phyloP scores from a whole-genome alignment of 441 rosid species.

The Populus hybrid region DNA sequence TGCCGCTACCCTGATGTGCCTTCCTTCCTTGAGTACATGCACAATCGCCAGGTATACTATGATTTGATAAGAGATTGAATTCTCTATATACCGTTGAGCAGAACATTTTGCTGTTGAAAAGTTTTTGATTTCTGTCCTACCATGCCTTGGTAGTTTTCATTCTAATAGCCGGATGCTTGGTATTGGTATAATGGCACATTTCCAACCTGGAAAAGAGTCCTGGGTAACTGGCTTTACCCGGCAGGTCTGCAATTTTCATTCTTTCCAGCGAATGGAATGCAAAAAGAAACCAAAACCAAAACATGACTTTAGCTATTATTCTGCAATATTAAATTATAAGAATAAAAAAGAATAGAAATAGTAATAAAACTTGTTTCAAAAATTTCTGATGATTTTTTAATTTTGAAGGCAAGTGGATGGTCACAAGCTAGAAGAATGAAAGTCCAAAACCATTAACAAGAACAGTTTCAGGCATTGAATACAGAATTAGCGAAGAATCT shows the following conservation, averaged over 20 bases:
- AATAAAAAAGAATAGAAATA: background rate
- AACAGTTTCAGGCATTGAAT: background rate
- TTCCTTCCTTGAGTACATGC: conserved; percentile 86
- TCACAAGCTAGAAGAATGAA: background rate
- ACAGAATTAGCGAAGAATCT: background rate
- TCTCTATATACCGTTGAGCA: background rate
- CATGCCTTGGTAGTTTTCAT: background rate
- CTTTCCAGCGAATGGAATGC: background rate
- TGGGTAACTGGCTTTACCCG: background rate
- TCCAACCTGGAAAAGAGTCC: background rate
- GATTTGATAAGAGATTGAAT: background rate
- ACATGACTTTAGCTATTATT: background rate
- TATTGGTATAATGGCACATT: background rate
- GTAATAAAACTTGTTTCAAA: background rate
- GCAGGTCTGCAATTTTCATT: background rate
- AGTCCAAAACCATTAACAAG: background rate
- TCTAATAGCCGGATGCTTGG: background rate
- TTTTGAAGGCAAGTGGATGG: background rate
- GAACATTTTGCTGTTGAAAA: background rate
- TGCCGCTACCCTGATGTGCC: conserved; percentile 79
- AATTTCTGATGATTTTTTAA: background rate
- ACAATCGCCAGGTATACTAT: conserved; percentile 79
- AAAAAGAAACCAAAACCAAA: background rate
- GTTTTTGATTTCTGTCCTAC: background rate
- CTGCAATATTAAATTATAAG: background rate